Evolutionary conservation across 805 yeast genomes (phyloP).

Genomic region (Yamadazyma phyllophila): DNA sequence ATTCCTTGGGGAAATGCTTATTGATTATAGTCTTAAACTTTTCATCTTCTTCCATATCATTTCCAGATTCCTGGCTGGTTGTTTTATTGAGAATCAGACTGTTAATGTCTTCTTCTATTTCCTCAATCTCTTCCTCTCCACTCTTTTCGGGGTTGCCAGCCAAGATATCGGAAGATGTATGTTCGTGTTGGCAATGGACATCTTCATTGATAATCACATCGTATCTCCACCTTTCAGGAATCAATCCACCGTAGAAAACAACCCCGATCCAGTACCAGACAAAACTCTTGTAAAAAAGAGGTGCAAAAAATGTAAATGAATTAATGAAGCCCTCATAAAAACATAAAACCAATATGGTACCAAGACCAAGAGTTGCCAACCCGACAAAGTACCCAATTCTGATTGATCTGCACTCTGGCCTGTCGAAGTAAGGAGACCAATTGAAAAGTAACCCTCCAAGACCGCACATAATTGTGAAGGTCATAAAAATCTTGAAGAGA

Average conservation of each 20-base stretch:
- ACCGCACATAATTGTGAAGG: conserved; percentile 66
- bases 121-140: conserved; percentile 38
- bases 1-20: conserved; percentile 36
- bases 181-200: conserved; percentile 22
- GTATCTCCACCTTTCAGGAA: conserved; percentile 85
- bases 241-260: conserved; percentile 77
- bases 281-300: conserved; percentile 66
- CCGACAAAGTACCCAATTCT: conserved; percentile 79
- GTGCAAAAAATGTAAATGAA: conserved; percentile 57
- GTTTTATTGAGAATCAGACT: conserved; percentile 8
- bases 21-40: conserved; percentile 29
- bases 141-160: conserved; percentile 33
- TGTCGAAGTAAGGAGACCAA: conserved; percentile 91
- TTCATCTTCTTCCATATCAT: conserved; percentile 14
- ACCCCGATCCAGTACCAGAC: conserved; percentile 81
- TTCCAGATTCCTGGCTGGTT: conserved; percentile 2
- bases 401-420: conserved; percentile 76
- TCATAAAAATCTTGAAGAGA: conserved; percentile 46
- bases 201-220: conserved; percentile 59
- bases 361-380: conserved; percentile 70
- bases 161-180: conserved; percentile 29
- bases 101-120: conserved; percentile 20
- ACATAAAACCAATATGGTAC: conserved; percentile 58
- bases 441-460: conserved; percentile 71
- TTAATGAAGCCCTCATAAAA: conserved; percentile 53